Evolutionary conservation across 1,284 basidiomycete species (phyloP).

Genomic region (Microbotryum violaceum): DNA sequence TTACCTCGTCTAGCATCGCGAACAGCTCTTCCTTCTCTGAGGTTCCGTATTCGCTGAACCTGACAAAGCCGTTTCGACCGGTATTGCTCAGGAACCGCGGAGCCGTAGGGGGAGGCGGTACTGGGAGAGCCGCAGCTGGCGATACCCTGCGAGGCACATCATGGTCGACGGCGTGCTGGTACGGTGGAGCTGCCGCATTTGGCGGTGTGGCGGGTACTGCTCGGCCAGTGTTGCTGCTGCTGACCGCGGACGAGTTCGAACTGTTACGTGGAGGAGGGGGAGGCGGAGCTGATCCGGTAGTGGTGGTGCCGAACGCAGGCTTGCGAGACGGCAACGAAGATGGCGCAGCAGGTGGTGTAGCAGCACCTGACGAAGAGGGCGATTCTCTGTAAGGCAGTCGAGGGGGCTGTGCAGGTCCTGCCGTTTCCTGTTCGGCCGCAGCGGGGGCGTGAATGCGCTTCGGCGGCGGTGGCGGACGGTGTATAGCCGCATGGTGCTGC

Average conservation of each 20-base stretch:
- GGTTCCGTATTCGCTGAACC: slow-evolving; percentile 23
- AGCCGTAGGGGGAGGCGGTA: not conserved
- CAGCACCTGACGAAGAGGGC: not conserved
- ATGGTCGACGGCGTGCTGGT: slow-evolving; percentile 2
- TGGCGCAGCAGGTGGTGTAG: not conserved
- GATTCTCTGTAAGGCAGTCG: not conserved
- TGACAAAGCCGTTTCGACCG: too few species aligned
- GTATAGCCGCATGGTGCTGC: not conserved
- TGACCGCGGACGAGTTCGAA: too few species aligned
- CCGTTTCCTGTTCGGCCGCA: not conserved
- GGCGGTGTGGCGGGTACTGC: not conserved
- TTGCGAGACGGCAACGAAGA: not conserved
- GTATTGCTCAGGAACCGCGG: not conserved
- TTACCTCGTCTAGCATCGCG: slow-evolving; percentile 63
- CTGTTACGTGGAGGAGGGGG: not conserved
- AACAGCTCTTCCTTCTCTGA: slow-evolving; percentile 66
- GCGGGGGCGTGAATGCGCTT: not conserved
- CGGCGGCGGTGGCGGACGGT: not conserved
- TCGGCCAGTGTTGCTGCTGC: not conserved
- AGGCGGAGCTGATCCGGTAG: not conserved
- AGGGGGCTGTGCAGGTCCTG: not conserved
- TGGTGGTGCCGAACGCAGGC: not conserved
- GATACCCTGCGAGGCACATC: not conserved
- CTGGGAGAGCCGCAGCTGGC: not conserved
- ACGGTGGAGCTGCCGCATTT: slow-evolving; percentile 4